These are phyloP conservation scores for Cordyceps fumosorosea DNA, from an alignment of 2,329 filamentous ascomycete species.

Conservation along the genomic window DNA sequence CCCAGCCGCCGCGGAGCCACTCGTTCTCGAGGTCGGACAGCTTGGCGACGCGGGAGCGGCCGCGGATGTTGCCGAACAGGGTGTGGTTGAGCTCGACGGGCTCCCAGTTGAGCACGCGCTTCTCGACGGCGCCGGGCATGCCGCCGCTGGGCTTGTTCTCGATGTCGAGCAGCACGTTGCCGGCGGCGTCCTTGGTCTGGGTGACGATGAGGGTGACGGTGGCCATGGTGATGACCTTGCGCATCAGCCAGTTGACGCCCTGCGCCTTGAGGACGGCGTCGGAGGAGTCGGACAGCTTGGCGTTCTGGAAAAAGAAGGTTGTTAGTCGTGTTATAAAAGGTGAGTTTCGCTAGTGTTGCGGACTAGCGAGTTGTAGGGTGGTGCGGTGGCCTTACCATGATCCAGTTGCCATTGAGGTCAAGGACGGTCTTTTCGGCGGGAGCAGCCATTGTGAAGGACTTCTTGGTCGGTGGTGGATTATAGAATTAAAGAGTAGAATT, in stretches of 20 bases:
- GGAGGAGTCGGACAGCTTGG: constrained; percentile 15
- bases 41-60: constrained; percentile 15
- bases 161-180: constrained; percentile 16
- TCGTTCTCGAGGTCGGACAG: constrained; percentile 13
- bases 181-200: constrained; percentile 13
- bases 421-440: constrained; percentile 12
- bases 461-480: background rate
- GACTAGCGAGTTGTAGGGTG: background rate
- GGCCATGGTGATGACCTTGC: constrained; percentile 17
- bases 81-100: constrained; percentile 17
- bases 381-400: constrained; percentile 2
- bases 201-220: constrained; percentile 16
- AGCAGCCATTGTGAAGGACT: constrained; percentile 8
- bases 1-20: constrained; percentile 17
- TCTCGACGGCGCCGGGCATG: constrained; percentile 14
- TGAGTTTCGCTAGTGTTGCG: background rate
- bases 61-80: constrained; percentile 17
- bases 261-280: constrained; percentile 17
- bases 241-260: constrained; percentile 18
- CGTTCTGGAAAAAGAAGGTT: background rate
- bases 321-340: background rate
- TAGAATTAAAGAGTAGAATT: background rate
- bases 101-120: constrained; percentile 16
- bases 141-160: constrained; percentile 16
- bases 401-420: constrained; percentile 14